These are phyloP conservation scores for Sporothrix mexicana DNA, from an alignment of 2,329 filamentous ascomycete genomes.

Conservation along the genomic window DNA sequence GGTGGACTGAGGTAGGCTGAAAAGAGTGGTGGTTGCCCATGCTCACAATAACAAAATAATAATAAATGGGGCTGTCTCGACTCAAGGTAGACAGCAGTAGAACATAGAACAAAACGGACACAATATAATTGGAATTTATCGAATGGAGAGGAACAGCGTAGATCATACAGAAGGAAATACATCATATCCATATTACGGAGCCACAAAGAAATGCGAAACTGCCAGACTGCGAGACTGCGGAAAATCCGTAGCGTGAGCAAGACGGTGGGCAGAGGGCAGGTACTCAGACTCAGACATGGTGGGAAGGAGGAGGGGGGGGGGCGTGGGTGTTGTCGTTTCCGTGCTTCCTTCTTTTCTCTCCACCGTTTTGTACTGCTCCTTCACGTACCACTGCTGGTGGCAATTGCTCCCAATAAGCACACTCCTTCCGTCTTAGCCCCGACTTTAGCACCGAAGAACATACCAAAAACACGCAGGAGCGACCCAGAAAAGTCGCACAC, in stretches of 20 bases:
- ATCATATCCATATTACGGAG: not conserved
- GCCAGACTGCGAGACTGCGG: not conserved
- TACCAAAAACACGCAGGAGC: not conserved
- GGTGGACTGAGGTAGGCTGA: not conserved
- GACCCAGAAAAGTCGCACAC: no score
- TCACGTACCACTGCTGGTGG: constrained; percentile 6
- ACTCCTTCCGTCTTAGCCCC: constrained; percentile 13
- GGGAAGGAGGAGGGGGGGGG: not conserved
- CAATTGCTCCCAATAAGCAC: constrained; percentile 24
- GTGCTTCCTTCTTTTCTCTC: not conserved
- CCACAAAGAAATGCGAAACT: not conserved
- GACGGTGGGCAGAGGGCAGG: not conserved
- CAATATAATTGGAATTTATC: constrained; percentile 8
- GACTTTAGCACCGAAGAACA: constrained; percentile 8
- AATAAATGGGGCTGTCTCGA: constrained; percentile 4
- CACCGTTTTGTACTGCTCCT: not conserved
- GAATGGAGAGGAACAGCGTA: not conserved
- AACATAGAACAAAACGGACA: not conserved
- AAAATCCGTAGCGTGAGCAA: not conserved
- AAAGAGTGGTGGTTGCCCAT: not conserved
- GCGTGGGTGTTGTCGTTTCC: not conserved
- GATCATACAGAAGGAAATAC: no score
- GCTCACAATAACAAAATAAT: constrained; percentile 1
- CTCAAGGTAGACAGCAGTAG: not conserved
- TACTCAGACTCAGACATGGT: not conserved